Evolutionary conservation across 2,329 filamentous ascomycete species (phyloP), one percentile per base, ranked within the genome.

Genomic region (Calonectria pauciramosa): DNA sequence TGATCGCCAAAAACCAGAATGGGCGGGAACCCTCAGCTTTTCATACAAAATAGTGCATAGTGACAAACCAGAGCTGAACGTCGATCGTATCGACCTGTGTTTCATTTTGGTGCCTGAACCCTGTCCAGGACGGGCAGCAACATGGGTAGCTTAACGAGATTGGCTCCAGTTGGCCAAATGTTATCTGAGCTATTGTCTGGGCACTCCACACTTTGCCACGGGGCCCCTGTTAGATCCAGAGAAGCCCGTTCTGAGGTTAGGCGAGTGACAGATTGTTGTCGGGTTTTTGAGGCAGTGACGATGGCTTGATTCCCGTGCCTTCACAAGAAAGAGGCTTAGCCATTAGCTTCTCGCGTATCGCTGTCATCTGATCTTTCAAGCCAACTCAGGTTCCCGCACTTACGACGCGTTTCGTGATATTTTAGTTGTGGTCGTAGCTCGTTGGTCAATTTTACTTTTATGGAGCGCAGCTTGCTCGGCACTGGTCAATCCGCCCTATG

Each of bases 81-180:
- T 26, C 8, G 14, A 63, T 63, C 34, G 52, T 41, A 23, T 63
- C 36, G 16, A 18, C 23, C 5, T 28, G n/a, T 23, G 56, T 63
- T 63, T 63, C 56, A 63, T 10, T 63, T 10, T 41, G 36, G 16
- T 26, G 23, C 56, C 34, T 41, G 34, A 41, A 28, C 56, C 56
- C 34, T 41, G 56, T 38, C 34, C 16, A 10, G 34, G 16, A 23
- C 23, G 23, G 56, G 34, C 9, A 63, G 34, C 23, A 41, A 18
- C 56, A 63, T 63, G 56, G 56, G 38, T 63, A 34, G 6, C 16
- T 63, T 63, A 41, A 63, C 56, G 56, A 63, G 56, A 63, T 63
- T 63, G 23, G 36, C 34, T 20, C 10, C 56, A n/a, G 14, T 16
- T 41, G 36, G 32, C 52, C n/a, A 16, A 63, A 63, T 63, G 56